Conservation (phyloP, 2,329 filamentous ascomycete genomes). For the Aspergillus amoenus region DNA sequence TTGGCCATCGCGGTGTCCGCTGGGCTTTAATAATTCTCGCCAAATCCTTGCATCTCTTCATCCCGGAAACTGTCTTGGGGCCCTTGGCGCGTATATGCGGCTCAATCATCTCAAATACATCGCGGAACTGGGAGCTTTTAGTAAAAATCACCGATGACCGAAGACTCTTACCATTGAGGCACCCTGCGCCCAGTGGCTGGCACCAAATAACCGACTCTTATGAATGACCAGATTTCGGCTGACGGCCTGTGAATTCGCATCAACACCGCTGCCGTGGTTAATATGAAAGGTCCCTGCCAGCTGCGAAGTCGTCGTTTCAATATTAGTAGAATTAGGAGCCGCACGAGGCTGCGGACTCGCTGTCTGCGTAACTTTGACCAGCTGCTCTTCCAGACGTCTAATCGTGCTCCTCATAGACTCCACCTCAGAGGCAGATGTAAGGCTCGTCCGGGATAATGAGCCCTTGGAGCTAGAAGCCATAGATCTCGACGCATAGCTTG, state of each 20-base stretch:
- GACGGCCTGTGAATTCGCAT: slow-evolving; percentile 33
- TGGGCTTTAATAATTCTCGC: slow-evolving; percentile 53
- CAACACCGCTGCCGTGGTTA: slow-evolving; percentile 37
- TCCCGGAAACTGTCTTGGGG: slow-evolving; percentile 34
- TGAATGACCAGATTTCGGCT: slow-evolving; percentile 46
- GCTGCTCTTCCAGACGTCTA: slow-evolving; percentile 46
- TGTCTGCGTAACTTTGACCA: slow-evolving; percentile 30
- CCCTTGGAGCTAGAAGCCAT: slow-evolving; percentile 11
- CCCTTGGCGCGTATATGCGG: slow-evolving; percentile 37
- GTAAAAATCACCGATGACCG: background rate
- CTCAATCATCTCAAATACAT: slow-evolving; percentile 47
- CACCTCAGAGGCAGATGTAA: slow-evolving; percentile 30
- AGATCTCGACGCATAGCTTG: slow-evolving; percentile 13
- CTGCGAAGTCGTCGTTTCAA: slow-evolving; percentile 40
- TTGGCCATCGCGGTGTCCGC: slow-evolving; percentile 51
- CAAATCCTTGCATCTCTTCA: slow-evolving; percentile 56
- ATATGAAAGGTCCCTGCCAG: slow-evolving; percentile 48
- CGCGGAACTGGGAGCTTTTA: slow-evolving; percentile 13
- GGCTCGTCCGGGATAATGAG: slow-evolving; percentile 24
- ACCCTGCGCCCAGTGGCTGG: slow-evolving; percentile 57
- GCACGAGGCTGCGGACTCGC: slow-evolving; percentile 12
- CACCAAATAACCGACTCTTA: slow-evolving; percentile 58
- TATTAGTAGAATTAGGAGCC: slow-evolving; percentile 29
- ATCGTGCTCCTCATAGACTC: slow-evolving; percentile 43
- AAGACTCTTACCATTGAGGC: slow-evolving; percentile 44